Evolutionary conservation across 2,329 filamentous ascomycete species (phyloP).

Genomic region (Ascomycota sp.): DNA sequence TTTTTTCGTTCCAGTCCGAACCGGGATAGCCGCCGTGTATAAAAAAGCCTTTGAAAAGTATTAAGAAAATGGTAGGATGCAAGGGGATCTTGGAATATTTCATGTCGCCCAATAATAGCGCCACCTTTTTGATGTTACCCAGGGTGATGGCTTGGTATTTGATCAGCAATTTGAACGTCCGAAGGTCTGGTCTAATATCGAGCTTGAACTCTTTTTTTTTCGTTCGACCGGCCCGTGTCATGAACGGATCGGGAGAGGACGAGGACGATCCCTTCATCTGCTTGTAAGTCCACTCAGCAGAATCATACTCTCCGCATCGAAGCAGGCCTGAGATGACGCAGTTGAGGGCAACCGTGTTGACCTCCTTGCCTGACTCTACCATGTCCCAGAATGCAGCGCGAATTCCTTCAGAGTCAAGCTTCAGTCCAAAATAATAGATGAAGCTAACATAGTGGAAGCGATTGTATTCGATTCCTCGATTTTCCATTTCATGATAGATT

Average conservation of each 20-base stretch:
- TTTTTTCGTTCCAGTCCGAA: slow-evolving; percentile 50
- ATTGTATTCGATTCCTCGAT: slow-evolving; percentile 45
- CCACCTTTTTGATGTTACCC: slow-evolving; percentile 53
- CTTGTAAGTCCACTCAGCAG: slow-evolving; percentile 63
- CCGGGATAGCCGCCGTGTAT: slow-evolving; percentile 43
- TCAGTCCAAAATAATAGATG: slow-evolving; percentile 68
- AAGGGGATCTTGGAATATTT: slow-evolving; percentile 43
- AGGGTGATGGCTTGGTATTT: slow-evolving; percentile 47
- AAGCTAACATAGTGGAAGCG: slow-evolving; percentile 65
- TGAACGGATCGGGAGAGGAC: slow-evolving; percentile 11
- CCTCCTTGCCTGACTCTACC: slow-evolving; percentile 66
- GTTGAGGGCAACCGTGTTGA: slow-evolving; percentile 76
- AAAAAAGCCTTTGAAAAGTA: slow-evolving; percentile 67
- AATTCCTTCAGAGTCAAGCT: slow-evolving; percentile 51
- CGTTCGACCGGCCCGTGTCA: no score
- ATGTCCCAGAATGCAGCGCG: slow-evolving; percentile 63
- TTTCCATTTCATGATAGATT: slow-evolving; percentile 62
- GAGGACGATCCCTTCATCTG: slow-evolving; percentile 54
- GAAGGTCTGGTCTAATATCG: slow-evolving; percentile 62
- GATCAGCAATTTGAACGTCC: slow-evolving; percentile 64
- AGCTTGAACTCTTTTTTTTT: no score
- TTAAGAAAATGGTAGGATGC: slow-evolving; percentile 58
- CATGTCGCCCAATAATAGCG: slow-evolving; percentile 65
- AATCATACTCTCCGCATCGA: slow-evolving; percentile 50
- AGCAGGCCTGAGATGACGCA: slow-evolving; percentile 66